These are phyloP conservation scores for Neofusicoccum kwambonambiense DNA, from an alignment of 2,329 filamentous ascomycete species.

Conservation along the genomic window DNA sequence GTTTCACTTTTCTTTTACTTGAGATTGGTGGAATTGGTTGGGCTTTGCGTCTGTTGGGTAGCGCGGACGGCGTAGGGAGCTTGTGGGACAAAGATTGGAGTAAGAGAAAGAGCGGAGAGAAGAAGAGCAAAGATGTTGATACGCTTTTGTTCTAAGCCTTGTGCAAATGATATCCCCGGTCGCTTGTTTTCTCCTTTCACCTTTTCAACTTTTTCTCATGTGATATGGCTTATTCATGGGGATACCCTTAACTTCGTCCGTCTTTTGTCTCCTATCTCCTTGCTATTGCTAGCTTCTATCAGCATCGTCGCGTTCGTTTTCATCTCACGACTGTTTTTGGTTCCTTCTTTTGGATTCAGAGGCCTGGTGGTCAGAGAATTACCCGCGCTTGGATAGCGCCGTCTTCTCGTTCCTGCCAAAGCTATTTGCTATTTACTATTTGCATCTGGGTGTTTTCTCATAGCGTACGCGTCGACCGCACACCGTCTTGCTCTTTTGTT, in stretches of 20 bases:
- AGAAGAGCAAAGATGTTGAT: conserved; percentile 28
- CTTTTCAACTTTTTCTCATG: conserved; percentile 1
- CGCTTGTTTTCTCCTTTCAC: conserved; percentile 17
- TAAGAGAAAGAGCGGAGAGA: conserved; percentile 32
- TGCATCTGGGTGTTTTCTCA: neutral
- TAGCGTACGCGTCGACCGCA: neutral
- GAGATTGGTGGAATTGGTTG: conserved; percentile 29
- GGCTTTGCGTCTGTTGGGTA: conserved; percentile 22
- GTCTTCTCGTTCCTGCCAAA: too few relatives aligned
- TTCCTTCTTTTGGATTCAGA: neutral
- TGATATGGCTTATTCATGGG: conserved; percentile 2
- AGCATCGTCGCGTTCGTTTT: neutral
- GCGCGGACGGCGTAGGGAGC: conserved; percentile 26
- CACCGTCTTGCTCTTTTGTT: neutral
- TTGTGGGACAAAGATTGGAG: conserved; percentile 19
- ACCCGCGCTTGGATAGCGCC: too few relatives aligned
- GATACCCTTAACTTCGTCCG: neutral
- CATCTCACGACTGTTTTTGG: neutral
- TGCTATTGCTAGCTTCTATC: neutral
- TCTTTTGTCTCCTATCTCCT: neutral
- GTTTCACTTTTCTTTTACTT: conserved; percentile 30
- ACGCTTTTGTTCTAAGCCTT: conserved; percentile 21
- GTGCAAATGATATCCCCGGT: conserved; percentile 15
- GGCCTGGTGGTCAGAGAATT: too few relatives aligned
- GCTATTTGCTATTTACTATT: too few relatives aligned